Evolutionary conservation across 2,329 filamentous ascomycete species (phyloP).

Genomic region (Rhynchosporium graminicola): DNA sequence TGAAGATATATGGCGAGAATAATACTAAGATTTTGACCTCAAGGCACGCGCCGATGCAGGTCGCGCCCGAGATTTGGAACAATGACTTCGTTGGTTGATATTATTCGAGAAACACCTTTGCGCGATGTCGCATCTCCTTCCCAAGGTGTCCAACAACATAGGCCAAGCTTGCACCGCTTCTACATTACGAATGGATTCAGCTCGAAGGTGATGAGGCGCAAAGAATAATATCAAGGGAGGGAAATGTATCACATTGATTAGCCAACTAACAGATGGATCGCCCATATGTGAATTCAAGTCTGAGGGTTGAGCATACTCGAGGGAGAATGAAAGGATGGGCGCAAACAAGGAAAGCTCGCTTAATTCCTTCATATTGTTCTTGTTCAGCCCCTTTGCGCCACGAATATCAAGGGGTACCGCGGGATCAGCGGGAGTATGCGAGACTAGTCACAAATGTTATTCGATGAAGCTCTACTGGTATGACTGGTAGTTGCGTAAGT

Average conservation of each 20-base stretch:
- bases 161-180: too few species aligned
- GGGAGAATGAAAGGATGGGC: conserved; percentile 23
- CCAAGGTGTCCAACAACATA: too few species aligned
- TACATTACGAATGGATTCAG: neutral
- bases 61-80: neutral
- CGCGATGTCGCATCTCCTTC: too few species aligned
- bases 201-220: neutral
- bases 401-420: conserved; percentile 17
- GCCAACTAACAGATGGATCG: conserved; percentile 13
- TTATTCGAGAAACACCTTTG: neutral
- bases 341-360: conserved; percentile 20
- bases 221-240: conserved; percentile 20
- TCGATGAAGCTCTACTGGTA: neutral
- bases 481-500: neutral
- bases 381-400: conserved; percentile 23
- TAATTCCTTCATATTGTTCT: conserved; percentile 35
- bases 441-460: conserved; percentile 5
- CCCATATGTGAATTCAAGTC: conserved; percentile 7
- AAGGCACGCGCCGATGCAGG: too few species aligned
- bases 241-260: conserved; percentile 27
- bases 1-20: conserved; percentile 10
- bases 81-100: conserved; percentile 12
- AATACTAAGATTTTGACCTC: conserved; percentile 10
- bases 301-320: conserved; percentile 13
- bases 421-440: conserved; percentile 14